Evolutionary conservation across 352 stramenopile genomes (phyloP).

Genomic region (Globisporangium echinulatum): DNA sequence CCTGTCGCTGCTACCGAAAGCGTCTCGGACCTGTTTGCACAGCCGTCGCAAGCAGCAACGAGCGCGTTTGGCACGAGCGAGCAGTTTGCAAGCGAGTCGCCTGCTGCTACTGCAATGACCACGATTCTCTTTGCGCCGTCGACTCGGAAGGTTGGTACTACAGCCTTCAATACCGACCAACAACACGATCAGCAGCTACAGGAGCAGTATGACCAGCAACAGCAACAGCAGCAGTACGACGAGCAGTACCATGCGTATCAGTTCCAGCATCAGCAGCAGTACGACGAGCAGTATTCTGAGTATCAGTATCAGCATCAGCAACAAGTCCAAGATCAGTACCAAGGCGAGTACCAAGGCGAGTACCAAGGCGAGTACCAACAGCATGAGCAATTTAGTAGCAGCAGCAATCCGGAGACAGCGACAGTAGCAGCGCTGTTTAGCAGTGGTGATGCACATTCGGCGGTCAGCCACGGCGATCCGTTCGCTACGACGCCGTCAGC

Average conservation of each 20-base stretch:
- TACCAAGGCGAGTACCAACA: neutral
- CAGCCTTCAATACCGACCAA: neutral
- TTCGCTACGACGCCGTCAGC: neutral
- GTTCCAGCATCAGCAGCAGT: neutral
- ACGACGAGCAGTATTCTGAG: neutral
- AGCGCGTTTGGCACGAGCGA: slow-evolving; percentile 7
- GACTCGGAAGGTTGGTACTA: neutral
- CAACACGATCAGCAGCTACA: slow-evolving; percentile 2
- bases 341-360: neutral
- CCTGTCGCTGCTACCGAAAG: neutral
- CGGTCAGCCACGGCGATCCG: neutral
- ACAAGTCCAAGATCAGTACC: neutral
- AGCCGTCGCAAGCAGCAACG: neutral
- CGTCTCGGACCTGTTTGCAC: slow-evolving; percentile 2
- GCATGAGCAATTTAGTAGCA: neutral
- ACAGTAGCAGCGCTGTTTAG: neutral
- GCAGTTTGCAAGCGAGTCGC: neutral
- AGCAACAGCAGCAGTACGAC: neutral
- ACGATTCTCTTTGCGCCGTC: neutral
- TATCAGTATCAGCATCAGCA: neutral
- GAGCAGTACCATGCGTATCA: too few relatives aligned
- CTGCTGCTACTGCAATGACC: neutral
- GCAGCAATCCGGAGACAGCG: neutral
- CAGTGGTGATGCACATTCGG: neutral
- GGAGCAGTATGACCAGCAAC: neutral